A percentile compares a stretch with the other conserved stretches of the same genome.
Evolutionary conservation across 2,329 filamentous ascomycete species (phyloP).

Genomic region (Penicillium sumatraense): DNA sequence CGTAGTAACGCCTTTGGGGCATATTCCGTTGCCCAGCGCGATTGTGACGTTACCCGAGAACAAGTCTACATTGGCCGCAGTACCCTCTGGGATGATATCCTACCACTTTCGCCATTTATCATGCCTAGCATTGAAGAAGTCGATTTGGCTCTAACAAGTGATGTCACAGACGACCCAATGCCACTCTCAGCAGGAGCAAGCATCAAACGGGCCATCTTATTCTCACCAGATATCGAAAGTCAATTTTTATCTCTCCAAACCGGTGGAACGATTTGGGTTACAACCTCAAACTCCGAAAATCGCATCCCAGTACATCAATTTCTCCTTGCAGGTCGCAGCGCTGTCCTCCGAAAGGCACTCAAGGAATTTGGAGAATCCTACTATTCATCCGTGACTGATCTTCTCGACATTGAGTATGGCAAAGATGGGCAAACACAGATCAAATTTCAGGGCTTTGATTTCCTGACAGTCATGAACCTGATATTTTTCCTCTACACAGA

Average conservation of each 20-base stretch:
- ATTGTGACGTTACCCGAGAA: slow-evolving; percentile 78
- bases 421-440: slow-evolving; percentile 60
- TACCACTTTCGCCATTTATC: slow-evolving; percentile 69
- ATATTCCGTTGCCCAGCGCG: slow-evolving; percentile 83
- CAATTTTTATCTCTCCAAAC: slow-evolving; percentile 35
- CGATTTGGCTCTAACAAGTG: slow-evolving; percentile 42
- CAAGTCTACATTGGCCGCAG: slow-evolving; percentile 70
- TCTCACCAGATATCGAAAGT: slow-evolving; percentile 51
- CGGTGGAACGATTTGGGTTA: slow-evolving; percentile 46
- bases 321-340: slow-evolving; percentile 75
- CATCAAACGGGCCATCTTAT: slow-evolving; percentile 49
- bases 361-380: slow-evolving; percentile 61
- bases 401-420: slow-evolving; percentile 61
- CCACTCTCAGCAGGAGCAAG: slow-evolving; percentile 25
- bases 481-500: slow-evolving; percentile 83
- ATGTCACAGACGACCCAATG: slow-evolving; percentile 46
- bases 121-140: slow-evolving; percentile 55
- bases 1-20: slow-evolving; percentile 88
- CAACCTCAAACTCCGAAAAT: slow-evolving; percentile 67
- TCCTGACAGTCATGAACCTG: slow-evolving; percentile 79
- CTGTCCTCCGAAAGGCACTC: slow-evolving; percentile 67
- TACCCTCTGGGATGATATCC: slow-evolving; percentile 74
- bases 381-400: slow-evolving; percentile 62
- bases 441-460: slow-evolving; percentile 72
- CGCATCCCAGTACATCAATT: slow-evolving; percentile 82